Conservation (phyloP, 1,284 basidiomycete species). For the Sporisorium exsertum region DNA sequence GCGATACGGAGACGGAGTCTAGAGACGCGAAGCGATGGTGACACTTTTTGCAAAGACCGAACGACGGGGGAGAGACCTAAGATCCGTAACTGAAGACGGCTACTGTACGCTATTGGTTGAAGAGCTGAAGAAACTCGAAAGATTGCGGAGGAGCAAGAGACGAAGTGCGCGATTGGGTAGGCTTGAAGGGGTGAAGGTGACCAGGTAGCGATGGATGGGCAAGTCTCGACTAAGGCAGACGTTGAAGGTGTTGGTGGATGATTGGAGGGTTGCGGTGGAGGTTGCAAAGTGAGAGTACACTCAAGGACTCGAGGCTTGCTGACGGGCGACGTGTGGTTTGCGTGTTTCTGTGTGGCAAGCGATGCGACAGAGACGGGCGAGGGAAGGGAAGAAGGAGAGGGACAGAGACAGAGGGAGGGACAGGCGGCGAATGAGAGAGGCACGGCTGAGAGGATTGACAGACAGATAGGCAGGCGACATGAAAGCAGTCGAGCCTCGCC, state of each 20-base stretch:
- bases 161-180: background rate
- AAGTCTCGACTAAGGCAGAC: slow-evolving; percentile 50
- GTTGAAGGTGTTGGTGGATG: slow-evolving; percentile 4
- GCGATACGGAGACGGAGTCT: background rate
- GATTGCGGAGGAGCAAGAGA: background rate
- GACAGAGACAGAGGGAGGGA: background rate
- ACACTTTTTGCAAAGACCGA: slow-evolving; percentile 2
- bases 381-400: background rate
- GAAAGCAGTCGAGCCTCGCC: background rate
- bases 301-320: no score
- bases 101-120: background rate
- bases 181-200: slow-evolving; percentile 10
- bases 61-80: background rate
- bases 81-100: background rate
- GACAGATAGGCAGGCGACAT: background rate
- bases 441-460: no score
- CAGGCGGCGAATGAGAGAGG: background rate
- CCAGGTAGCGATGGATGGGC: slow-evolving; percentile 13
- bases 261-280: slow-evolving; percentile 25
- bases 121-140: background rate
- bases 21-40: background rate
- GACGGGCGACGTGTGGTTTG: no score
- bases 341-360: slow-evolving; percentile 12
- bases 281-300: slow-evolving; percentile 6
- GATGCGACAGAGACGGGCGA: background rate